Evolutionary conservation across 352 stramenopile genomes (phyloP), one percentile per base, ranked within the genome.

Genomic region (Globisporangium viniferum): DNA sequence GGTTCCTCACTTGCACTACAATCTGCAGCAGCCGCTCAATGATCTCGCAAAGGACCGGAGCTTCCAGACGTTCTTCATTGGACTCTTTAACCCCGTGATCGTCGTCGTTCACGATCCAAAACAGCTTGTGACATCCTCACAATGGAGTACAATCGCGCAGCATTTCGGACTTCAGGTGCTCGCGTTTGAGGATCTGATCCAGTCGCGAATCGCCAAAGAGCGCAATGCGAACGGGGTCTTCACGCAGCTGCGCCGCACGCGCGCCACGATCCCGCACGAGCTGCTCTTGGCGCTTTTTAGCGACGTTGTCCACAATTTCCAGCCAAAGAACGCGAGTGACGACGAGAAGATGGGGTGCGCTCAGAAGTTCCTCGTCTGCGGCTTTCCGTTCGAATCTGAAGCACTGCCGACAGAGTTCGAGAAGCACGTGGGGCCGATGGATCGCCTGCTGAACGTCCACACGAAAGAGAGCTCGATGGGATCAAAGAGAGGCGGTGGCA

Each of bases 291-390:
- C 75, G 0, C 58, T 74, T 1, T 48, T 88, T 4, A 36, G 46
- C 10, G 64, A 67, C 1, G 55, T 41, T 0, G 44, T 81, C 5
- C 20, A 53, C 10, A n/a, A 22, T 7, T 48, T 57, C 36, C 49
- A 69, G 27, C n/a, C 29, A 0, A 36, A 8, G n/a, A 59, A 15
- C 9, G n/a, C 49, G 8, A 48, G 53, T 24, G 63, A 48, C 54
- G 31, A 62, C 22, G 18, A 24, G 5, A 31, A 56, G 15, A 33
- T 48, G 1, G 27, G 36, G 5, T 46, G 54, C 27, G 49, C 56
- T 0, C 78, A 84, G 44, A 79, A 79, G 29, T 80, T 86, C 54
- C 27, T 90, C 22, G n/a, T 90, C 10, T 27, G 73, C 5, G 79
- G 73, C 0, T 90, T 90, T 18, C 76, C 78, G 20, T 81, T 76